These are phyloP conservation scores for Nemania diffusa DNA, from an alignment of 2,329 filamentous ascomycete genomes.

Conservation along the genomic window DNA sequence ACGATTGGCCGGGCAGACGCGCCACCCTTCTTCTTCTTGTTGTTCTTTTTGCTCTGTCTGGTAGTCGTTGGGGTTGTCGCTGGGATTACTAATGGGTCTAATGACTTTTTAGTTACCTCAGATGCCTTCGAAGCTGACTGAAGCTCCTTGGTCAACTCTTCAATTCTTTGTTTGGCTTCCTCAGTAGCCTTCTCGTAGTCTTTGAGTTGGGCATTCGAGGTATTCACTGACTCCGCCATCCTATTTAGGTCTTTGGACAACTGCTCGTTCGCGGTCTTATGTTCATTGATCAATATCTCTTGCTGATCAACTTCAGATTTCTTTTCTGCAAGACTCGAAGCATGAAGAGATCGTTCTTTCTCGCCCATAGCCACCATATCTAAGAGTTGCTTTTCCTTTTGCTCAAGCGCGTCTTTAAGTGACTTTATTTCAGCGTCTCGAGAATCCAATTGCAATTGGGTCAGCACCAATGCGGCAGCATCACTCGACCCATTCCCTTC, in stretches of 20 bases:
- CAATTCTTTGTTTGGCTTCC: slow-evolving; percentile 55
- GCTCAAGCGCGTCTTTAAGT: slow-evolving; percentile 60
- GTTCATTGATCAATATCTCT: slow-evolving; percentile 40
- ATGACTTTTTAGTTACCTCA: slow-evolving; percentile 28
- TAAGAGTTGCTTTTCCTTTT: slow-evolving; percentile 57
- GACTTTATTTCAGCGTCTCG: slow-evolving; percentile 60
- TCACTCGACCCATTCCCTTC: slow-evolving; percentile 56
- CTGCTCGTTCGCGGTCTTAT: slow-evolving; percentile 52
- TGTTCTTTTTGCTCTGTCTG: slow-evolving; percentile 79
- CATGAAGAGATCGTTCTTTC: slow-evolving; percentile 42
- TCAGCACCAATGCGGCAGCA: slow-evolving; percentile 54
- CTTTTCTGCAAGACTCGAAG: slow-evolving; percentile 12
- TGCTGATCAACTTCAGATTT: slow-evolving; percentile 38
- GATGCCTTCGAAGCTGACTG: slow-evolving; percentile 37
- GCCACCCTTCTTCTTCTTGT: slow-evolving; percentile 90
- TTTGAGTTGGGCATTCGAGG: slow-evolving; percentile 59
- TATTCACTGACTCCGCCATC: slow-evolving; percentile 54
- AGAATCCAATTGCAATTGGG: slow-evolving; percentile 62
- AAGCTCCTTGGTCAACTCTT: slow-evolving; percentile 54
- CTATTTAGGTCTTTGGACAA: slow-evolving; percentile 48
- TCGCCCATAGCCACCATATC: slow-evolving; percentile 55
- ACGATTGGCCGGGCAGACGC: slow-evolving; percentile 56
- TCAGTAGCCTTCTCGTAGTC: slow-evolving; percentile 49
- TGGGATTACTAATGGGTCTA: no score
- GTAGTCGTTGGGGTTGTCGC: slow-evolving; percentile 30